Percentiles rank a stretch among this genome's conserved stretches.
Evolutionary conservation across 441 rosid genomes (phyloP).

Genomic region (Populus hybrid): DNA sequence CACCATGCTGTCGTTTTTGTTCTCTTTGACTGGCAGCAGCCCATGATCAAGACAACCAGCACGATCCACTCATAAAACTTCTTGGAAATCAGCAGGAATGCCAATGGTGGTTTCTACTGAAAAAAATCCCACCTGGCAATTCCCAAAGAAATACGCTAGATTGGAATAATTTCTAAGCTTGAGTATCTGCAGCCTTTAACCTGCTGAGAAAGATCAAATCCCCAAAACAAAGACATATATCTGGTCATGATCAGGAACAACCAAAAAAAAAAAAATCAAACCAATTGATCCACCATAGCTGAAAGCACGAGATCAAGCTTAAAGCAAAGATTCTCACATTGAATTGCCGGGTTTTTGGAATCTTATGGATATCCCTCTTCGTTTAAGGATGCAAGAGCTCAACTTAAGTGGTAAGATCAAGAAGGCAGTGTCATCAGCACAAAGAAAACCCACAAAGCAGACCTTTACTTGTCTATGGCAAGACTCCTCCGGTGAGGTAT

Average conservation of each 20-base stretch:
- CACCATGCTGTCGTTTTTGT: slow-evolving; percentile 41
- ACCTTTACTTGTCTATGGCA: background rate
- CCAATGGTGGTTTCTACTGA: background rate
- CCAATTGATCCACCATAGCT: too few species aligned
- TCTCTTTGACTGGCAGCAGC: slow-evolving; percentile 45
- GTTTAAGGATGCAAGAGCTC: background rate
- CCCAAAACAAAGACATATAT: slow-evolving; percentile 5
- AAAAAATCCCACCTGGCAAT: slow-evolving; percentile 13
- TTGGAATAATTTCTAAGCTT: background rate
- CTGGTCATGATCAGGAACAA: background rate
- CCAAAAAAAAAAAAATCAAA: too few species aligned
- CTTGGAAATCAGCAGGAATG: background rate
- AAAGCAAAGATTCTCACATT: background rate
- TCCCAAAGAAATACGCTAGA: background rate
- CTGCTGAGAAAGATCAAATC: background rate
- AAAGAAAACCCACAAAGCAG: background rate
- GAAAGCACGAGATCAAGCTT: background rate
- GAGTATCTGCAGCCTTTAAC: background rate
- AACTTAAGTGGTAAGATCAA: too few species aligned
- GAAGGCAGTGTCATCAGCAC: too few species aligned
- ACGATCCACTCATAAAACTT: background rate
- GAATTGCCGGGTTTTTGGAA: background rate
- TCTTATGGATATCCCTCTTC: background rate
- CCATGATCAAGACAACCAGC: slow-evolving; percentile 30
- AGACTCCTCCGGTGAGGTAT: background rate